Evolutionary conservation across 106 monocot genomes (phyloP).

Genomic region (Dioscorea dumetorum): DNA sequence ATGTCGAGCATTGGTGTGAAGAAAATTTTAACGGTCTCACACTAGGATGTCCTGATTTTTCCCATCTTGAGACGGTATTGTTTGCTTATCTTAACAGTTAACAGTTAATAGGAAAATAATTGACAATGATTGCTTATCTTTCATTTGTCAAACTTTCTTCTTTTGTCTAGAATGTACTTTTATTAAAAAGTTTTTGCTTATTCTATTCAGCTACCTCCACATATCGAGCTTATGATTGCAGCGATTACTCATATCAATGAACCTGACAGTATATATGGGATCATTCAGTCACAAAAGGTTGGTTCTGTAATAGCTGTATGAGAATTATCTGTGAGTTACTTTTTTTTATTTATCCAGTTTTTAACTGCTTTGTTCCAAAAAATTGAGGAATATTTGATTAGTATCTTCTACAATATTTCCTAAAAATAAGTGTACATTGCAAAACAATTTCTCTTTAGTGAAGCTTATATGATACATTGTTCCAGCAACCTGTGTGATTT

Average conservation of each 20-base stretch:
- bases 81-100: background rate
- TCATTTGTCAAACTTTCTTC: too few species aligned
- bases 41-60: constrained; percentile 78
- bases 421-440: too few species aligned
- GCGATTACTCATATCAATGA: constrained; percentile 86
- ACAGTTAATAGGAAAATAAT: too few species aligned
- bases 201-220: constrained; percentile 53
- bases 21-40: constrained; percentile 65
- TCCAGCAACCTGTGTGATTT: too few species aligned
- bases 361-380: background rate
- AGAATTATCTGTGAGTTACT: background rate
- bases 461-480: too few species aligned
- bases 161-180: background rate
- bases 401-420: too few species aligned
- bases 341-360: constrained; percentile 1
- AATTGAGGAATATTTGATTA: background rate
- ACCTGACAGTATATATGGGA: constrained; percentile 93
- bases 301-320: background rate
- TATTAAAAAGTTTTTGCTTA: background rate
- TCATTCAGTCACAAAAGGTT: constrained; percentile 84
- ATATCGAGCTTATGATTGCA: constrained; percentile 71
- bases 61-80: constrained; percentile 47
- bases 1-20: constrained; percentile 93
- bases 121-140: too few species aligned
- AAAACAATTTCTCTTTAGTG: too few species aligned